Evolutionary conservation across 129 eudicot genomes (phyloP).

Genomic region (Flaveria linearis): DNA sequence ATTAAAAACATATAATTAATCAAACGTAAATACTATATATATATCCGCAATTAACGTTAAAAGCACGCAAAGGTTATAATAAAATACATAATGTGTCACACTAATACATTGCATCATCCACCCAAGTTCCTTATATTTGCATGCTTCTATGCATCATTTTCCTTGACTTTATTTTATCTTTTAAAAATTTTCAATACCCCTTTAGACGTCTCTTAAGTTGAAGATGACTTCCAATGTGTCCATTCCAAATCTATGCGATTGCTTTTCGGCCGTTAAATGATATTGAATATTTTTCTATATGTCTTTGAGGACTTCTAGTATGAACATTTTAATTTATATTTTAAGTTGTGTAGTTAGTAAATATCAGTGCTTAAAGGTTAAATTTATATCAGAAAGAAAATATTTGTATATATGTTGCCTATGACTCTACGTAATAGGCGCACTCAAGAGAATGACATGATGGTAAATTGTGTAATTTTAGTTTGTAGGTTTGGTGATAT

Average conservation of each 20-base stretch:
- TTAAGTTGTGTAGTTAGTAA: not conserved
- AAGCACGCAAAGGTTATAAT: constrained; percentile 31
- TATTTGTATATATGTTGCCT: not conserved
- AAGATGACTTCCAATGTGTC: constrained; percentile 12
- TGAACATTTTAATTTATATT: not conserved
- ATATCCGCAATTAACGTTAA: constrained; percentile 16
- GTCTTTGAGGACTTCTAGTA: not conserved
- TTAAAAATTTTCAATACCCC: constrained; percentile 10
- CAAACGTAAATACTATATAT: not conserved
- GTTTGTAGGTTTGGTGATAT: too few species aligned
- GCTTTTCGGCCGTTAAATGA: constrained; percentile 12
- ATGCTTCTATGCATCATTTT: constrained; percentile 34
- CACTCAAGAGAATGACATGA: too few species aligned
- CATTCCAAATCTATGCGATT: constrained; percentile 12
- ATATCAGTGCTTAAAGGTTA: not conserved
- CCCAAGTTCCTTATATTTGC: constrained; percentile 27
- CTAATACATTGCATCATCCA: constrained; percentile 32
- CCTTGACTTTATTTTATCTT: constrained; percentile 22
- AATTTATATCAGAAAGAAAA: not conserved
- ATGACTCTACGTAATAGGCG: too few species aligned
- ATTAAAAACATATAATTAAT: not conserved
- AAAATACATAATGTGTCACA: constrained; percentile 13
- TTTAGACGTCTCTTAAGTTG: constrained; percentile 21
- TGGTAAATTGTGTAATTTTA: too few species aligned
- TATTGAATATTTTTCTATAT: not conserved